Conservation (phyloP, 1,284 basidiomycete species). For the Naganishia cerealis region DNA sequence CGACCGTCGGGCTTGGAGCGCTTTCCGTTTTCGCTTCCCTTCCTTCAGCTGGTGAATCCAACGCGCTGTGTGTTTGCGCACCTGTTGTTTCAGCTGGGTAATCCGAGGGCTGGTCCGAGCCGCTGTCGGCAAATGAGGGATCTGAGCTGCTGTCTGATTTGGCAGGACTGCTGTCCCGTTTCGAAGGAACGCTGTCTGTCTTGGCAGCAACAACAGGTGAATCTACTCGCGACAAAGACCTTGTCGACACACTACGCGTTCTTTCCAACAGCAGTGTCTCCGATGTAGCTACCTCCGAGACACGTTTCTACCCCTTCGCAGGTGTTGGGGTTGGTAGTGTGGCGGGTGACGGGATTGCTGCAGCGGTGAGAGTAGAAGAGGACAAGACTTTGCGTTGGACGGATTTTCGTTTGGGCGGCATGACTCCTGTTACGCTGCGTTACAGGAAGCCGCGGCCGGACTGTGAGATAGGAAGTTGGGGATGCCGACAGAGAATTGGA, state of each 20-base stretch:
- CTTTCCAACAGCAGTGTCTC: neutral
- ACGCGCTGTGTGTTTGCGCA: too few species aligned
- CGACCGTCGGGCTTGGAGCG: too few species aligned
- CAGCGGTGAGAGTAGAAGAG: neutral
- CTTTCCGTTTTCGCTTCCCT: too few species aligned
- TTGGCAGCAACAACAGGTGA: neutral
- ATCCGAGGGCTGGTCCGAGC: too few species aligned
- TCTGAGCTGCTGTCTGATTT: too few species aligned
- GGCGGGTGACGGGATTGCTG: neutral
- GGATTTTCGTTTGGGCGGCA: constrained; percentile 15
- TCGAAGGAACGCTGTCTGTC: neutral
- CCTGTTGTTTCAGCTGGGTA: too few species aligned
- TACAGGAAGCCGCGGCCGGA: neutral
- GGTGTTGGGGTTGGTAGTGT: neutral
- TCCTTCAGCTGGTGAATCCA: too few species aligned
- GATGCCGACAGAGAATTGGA: too few species aligned
- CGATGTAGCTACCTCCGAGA: neutral
- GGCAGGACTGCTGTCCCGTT: neutral
- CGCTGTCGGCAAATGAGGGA: too few species aligned
- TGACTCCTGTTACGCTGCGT: neutral
- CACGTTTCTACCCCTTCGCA: neutral
- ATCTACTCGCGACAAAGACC: neutral
- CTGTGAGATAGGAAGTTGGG: too few species aligned
- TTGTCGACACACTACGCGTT: neutral
- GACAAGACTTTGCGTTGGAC: neutral